Evolutionary conservation across 2,329 filamentous ascomycete species (phyloP), one percentile per base, ranked within the genome.

Genomic region (Boeremia exigua): DNA sequence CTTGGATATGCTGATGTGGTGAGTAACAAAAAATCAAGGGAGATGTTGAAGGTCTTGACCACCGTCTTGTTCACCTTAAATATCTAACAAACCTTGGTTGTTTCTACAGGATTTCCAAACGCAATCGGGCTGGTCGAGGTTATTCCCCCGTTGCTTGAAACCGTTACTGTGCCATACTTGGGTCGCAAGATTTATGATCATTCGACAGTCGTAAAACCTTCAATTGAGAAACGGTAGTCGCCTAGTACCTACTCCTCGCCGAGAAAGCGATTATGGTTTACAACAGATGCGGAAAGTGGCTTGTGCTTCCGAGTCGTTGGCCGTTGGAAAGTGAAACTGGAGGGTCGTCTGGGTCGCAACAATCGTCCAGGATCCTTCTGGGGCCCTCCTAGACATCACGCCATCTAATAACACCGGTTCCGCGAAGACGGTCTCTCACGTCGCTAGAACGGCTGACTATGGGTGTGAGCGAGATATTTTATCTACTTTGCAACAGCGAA

Each of bases 181-280:
- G 25, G 60, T 65, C 62, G 65, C 61, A 62, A 54, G 54, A 23
- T 32, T 46, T 36, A 27, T 48, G 9, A 65, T 70, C 56, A 47
- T 67, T 62, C 65, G 66, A 71, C 51, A 43, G 49, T 66, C 58
- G 63, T 62, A 58, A 59, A 55, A 59, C 43, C 17, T 47, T 54
- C 33, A 30, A 30, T 49, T 38, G 25, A 42, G 27, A 23, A 48
- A 48, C 39, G 19, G n/a, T 39, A 45, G 46, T 40, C 5, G 15
- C 5, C 6, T 29, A 8, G 12, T 38, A 36, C 32, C 9, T 30
- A 32, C 27, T 44, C 23, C 5, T 23, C 19, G 19, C 19, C 19
- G 19, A 23, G 5, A 23, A 5, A 23, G 19, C 19, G 19, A 23
- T 5, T 23, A 5, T 23, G 19, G 19, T 23, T 30, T 37, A 29